A percentile compares a stretch with the other conserved stretches of the same genome.
phyloP scores from a whole-genome alignment of 495 filamentous ascomycete genomes.

The Extremus antarcticus region DNA sequence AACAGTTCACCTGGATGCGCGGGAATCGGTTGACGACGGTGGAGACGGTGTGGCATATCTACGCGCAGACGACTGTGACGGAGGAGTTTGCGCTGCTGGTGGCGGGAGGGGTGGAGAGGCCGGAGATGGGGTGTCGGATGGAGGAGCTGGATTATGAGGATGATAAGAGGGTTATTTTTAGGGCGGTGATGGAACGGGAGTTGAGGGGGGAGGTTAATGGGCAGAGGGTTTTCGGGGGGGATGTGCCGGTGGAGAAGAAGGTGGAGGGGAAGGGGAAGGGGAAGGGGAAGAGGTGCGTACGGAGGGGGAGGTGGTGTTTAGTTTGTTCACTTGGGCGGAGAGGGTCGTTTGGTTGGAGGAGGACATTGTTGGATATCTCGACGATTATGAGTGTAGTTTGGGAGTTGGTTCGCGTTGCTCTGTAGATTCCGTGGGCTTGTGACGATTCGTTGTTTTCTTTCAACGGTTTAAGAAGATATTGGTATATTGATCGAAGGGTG shows the following conservation, averaged over 20 bases:
- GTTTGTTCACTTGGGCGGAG: slow-evolving; percentile 15
- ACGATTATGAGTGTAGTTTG: not conserved
- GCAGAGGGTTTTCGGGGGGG: no score
- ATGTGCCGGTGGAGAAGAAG: not conserved
- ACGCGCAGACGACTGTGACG: not conserved
- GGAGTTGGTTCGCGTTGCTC: not conserved
- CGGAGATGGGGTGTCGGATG: not conserved
- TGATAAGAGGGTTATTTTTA: slow-evolving; percentile 7
- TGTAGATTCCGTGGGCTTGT: not conserved
- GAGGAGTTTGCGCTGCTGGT: slow-evolving; percentile 11
- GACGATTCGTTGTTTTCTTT: not conserved
- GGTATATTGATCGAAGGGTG: not conserved
- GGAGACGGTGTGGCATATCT: slow-evolving; percentile 6
- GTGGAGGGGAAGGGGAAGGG: not conserved
- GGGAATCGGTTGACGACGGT: slow-evolving; percentile 15
- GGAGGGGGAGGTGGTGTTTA: slow-evolving; percentile 8
- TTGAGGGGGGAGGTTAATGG: not conserved
- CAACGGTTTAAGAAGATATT: not conserved
- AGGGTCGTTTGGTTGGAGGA: slow-evolving; percentile 6
- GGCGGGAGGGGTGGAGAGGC: slow-evolving; percentile 4
- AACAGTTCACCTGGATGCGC: slow-evolving; percentile 15
- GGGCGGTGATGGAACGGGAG: slow-evolving; percentile 5
- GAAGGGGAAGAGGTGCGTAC: not conserved
- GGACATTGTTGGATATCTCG: slow-evolving; percentile 2
- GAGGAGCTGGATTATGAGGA: slow-evolving; percentile 14